A percentile compares a stretch with the other conserved stretches of the same genome.
phyloP scores from a whole-genome alignment of 345 rosid genomes.

The Diplotaxis tenuifolia region DNA sequence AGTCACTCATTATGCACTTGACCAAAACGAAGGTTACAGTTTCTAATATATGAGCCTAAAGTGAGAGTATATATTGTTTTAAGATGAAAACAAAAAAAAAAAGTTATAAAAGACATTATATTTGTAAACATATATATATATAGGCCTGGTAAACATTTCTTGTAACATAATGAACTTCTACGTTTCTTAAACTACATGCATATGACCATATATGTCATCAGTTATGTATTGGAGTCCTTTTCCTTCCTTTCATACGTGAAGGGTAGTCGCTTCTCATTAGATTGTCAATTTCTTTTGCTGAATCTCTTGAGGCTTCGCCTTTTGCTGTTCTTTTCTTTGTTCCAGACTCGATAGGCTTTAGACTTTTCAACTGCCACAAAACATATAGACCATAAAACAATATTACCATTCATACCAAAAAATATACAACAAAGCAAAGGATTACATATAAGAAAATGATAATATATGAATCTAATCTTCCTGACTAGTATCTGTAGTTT shows the following conservation, averaged over 20 bases:
- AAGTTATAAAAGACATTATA: neutral
- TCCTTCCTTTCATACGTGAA: slow-evolving; percentile 35
- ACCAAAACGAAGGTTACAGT: neutral
- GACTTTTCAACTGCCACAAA: slow-evolving; percentile 14
- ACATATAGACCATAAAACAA: no score
- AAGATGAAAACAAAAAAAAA: neutral
- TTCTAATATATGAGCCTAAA: slow-evolving; percentile 13
- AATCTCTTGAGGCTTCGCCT: neutral
- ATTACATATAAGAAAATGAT: neutral
- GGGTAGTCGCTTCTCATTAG: slow-evolving; percentile 35
- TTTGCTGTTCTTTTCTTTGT: slow-evolving; percentile 19
- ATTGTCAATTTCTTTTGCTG: slow-evolving; percentile 25
- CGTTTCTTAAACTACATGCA: neutral
- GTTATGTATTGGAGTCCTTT: slow-evolving; percentile 38
- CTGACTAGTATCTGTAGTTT: no score
- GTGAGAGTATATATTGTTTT: slow-evolving; percentile 2
- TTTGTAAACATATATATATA: slow-evolving; percentile 12
- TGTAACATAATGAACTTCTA: neutral
- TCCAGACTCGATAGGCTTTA: neutral
- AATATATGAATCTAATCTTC: no score
- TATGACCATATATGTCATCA: slow-evolving; percentile 8
- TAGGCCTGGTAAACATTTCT: neutral
- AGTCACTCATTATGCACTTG: neutral
- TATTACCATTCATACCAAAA: no score
- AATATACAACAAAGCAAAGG: neutral